Evolutionary conservation across 2,329 filamentous ascomycete species (phyloP), one percentile per base, ranked within the genome.

Genomic region (Ceratocystis alfenasii): DNA sequence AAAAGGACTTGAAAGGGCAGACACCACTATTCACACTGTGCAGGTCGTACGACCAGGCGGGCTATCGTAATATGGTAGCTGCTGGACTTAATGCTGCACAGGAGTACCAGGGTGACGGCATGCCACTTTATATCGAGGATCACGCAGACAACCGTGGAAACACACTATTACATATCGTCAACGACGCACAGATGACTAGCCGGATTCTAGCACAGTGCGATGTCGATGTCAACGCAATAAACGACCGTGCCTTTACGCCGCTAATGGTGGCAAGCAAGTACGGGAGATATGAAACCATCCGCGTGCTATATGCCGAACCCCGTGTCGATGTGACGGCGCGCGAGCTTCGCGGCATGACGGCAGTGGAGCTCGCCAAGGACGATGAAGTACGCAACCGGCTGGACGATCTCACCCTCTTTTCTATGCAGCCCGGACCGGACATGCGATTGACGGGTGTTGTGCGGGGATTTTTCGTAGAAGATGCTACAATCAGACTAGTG

Each of bases 191-290:
- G 65, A 80, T 97, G 61, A 89, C 90, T 1, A 73, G 86, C 65
- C 83, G 84, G 68, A 87, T 97, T 50, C 78, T 99, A 45, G 83
- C 88, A 66, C 83, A 87, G 68, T 95, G 92, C 75, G 94, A 99
- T 70, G 88, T 91, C n/a, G 91, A 99, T 72, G 89, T 93, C 65
- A 99, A 99, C 75, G 92, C 93, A 7, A 88, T 87, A 7, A 99
- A 99, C 72, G 92, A 97, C 71, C 96, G 90, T 76, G 87, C 85
- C 61, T 97, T 99, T 73, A 99, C 95, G 0, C 87, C 94, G 1
- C 79, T 99, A 66, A 99, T 99, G 94, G 88, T 99, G 69, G 93
- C 93, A 6, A 97, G 93, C 81, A 99, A 99, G 74, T 99, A 97
- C 73, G 94, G 94, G 44, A 85, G 94, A 69, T 88, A 95, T 65